phyloP scores from a whole-genome alignment of 2,329 filamentous ascomycete genomes.

The Talaromyces amestolkiae region DNA sequence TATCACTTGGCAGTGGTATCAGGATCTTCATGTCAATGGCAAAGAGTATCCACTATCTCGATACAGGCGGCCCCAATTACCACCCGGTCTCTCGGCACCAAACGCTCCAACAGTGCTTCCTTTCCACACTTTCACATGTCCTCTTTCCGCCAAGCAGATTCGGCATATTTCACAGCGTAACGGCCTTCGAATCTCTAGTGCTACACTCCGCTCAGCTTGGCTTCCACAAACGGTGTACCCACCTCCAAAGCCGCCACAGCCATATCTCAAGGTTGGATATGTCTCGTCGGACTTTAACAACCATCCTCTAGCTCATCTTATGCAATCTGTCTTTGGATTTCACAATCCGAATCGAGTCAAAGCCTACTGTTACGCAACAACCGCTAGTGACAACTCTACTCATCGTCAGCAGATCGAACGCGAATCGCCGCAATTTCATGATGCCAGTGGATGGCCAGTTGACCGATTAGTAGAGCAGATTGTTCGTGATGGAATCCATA shows the following conservation, averaged over 20 bases:
- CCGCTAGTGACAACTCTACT: slow-evolving; percentile 79
- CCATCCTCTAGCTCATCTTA: slow-evolving; percentile 90
- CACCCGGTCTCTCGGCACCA: slow-evolving; percentile 70
- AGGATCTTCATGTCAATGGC: slow-evolving; percentile 68
- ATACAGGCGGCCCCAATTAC: slow-evolving; percentile 73
- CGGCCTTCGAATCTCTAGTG: slow-evolving; percentile 85
- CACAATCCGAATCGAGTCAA: slow-evolving; percentile 72
- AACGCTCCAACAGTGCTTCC: slow-evolving; percentile 90
- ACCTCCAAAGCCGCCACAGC: slow-evolving; percentile 78
- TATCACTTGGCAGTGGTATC: slow-evolving; percentile 82
- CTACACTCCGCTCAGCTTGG: slow-evolving; percentile 83
- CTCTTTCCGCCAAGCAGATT: slow-evolving; percentile 85
- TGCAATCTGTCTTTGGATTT: slow-evolving; percentile 97
- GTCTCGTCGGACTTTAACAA: slow-evolving; percentile 99
- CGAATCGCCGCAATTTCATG: slow-evolving; percentile 86
- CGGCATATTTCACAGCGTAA: slow-evolving; percentile 94
- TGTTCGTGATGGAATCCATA: slow-evolving; percentile 81
- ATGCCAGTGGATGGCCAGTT: slow-evolving; percentile 81
- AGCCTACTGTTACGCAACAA: slow-evolving; percentile 95
- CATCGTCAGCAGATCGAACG: slow-evolving; percentile 91
- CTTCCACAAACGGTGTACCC: slow-evolving; percentile 74
- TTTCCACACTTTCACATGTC: slow-evolving; percentile 97
- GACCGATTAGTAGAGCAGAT: slow-evolving; percentile 85
- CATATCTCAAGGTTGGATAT: slow-evolving; percentile 88
- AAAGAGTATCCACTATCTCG: slow-evolving; percentile 55